These are phyloP conservation scores for Cystofilobasidium capitatum DNA, from an alignment of 768 basidiomycete species.

Conservation along the genomic window DNA sequence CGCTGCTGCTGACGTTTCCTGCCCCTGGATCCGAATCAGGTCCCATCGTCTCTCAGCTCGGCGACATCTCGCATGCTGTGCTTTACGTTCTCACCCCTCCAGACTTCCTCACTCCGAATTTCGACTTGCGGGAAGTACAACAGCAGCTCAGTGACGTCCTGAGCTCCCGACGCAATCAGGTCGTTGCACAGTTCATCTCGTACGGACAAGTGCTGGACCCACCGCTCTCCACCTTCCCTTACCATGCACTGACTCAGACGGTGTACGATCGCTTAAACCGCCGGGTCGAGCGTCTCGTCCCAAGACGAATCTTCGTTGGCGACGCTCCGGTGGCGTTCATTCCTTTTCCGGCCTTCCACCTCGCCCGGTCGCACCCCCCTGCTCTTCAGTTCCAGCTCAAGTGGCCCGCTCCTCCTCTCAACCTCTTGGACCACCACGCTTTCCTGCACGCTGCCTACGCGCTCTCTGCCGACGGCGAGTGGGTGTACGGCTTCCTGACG, in stretches of 20 bases:
- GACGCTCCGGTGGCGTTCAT: constrained; percentile 48
- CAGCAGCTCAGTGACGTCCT: constrained; percentile 24
- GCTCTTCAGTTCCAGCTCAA: constrained; percentile 42
- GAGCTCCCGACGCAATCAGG: constrained; percentile 8
- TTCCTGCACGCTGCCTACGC: constrained; percentile 70
- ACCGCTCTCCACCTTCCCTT: constrained; percentile 42
- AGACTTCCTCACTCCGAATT: constrained; percentile 50
- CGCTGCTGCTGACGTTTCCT: background rate
- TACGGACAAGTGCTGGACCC: constrained; percentile 51
- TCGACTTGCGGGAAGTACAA: constrained; percentile 49
- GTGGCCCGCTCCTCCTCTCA: constrained; percentile 44
- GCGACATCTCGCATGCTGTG: constrained; percentile 45
- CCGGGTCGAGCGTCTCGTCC: constrained; percentile 52
- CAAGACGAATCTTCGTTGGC: constrained; percentile 46
- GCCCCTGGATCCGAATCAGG: background rate
- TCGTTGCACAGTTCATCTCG: constrained; percentile 60
- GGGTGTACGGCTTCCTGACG: constrained; percentile 63
- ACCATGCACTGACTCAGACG: constrained; percentile 51
- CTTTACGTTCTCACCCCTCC: constrained; percentile 62
- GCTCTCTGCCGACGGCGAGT: constrained; percentile 57
- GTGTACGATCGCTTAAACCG: constrained; percentile 63
- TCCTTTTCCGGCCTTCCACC: constrained; percentile 56
- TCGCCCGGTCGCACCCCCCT: constrained; percentile 46
- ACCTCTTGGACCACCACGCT: constrained; percentile 52
- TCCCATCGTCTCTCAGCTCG: constrained; percentile 41